Conservation (phyloP, 2,329 filamentous ascomycete species). For the Fusarium neocosmosporiellum region DNA sequence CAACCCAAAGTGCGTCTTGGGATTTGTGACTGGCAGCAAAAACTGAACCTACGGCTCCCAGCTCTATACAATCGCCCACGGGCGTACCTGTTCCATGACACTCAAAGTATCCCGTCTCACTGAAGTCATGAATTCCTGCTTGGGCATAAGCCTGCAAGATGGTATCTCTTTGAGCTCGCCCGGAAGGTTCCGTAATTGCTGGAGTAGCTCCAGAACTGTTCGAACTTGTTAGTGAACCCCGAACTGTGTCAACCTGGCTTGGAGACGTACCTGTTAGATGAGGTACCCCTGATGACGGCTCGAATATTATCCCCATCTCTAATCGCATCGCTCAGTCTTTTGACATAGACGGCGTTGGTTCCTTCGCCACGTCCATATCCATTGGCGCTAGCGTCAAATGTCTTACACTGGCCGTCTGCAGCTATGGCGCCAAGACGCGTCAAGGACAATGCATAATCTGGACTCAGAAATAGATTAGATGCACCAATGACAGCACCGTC, state of each 20-base stretch:
- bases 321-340: slow-evolving; percentile 63
- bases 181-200: slow-evolving; percentile 65
- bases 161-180: slow-evolving; percentile 53
- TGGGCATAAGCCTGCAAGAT: slow-evolving; percentile 42
- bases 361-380: slow-evolving; percentile 69
- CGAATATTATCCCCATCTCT: slow-evolving; percentile 63
- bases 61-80: slow-evolving; percentile 45
- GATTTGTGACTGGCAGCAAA: slow-evolving; percentile 41
- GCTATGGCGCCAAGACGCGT: slow-evolving; percentile 41
- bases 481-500: slow-evolving; percentile 48
- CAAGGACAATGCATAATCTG: slow-evolving; percentile 40
- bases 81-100: slow-evolving; percentile 47
- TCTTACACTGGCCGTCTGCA: slow-evolving; percentile 52
- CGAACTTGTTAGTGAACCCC: slow-evolving; percentile 13
- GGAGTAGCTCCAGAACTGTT: slow-evolving; percentile 57
- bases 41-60: slow-evolving; percentile 47
- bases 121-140: slow-evolving; percentile 34
- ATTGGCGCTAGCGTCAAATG: slow-evolving; percentile 62
- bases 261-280: slow-evolving; percentile 54
- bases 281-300: slow-evolving; percentile 60
- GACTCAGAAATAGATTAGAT: slow-evolving; percentile 44
- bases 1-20: slow-evolving; percentile 51
- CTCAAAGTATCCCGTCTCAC: slow-evolving; percentile 45
- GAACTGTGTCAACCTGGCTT: slow-evolving; percentile 40
- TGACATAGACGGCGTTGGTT: slow-evolving; percentile 63